Conservation (phyloP, 2,329 filamentous ascomycete species). For the Colletotrichum sp. region DNA sequence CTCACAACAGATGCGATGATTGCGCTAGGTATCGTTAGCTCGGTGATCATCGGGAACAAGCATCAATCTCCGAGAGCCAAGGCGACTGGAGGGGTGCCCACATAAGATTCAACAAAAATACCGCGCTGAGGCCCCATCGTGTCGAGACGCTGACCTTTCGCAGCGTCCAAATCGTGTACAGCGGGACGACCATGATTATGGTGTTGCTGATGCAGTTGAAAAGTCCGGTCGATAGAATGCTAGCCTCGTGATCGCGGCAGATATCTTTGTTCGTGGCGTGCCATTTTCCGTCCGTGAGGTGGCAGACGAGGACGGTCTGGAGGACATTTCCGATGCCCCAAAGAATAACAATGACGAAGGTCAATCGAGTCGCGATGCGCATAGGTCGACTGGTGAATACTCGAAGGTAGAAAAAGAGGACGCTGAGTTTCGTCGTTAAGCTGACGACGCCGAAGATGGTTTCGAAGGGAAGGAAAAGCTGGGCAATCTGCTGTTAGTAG, state of each 20-base stretch:
- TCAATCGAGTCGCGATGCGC: constrained; percentile 29
- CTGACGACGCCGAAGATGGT: constrained; percentile 39
- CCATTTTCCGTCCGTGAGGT: constrained; percentile 13
- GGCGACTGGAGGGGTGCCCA: constrained; percentile 15
- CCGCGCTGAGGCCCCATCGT: constrained; percentile 27
- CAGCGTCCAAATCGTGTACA: constrained; percentile 39
- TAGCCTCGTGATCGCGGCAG: constrained; percentile 39
- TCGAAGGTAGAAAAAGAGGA: constrained; percentile 47
- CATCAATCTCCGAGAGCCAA: not conserved
- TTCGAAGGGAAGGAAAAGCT: constrained; percentile 42
- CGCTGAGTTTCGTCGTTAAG: constrained; percentile 43
- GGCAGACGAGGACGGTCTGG: constrained; percentile 29
- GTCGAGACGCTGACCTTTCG: constrained; percentile 34
- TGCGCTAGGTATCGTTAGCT: constrained; percentile 17
- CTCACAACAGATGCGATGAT: constrained; percentile 28
- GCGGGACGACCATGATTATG: constrained; percentile 39
- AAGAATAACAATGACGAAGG: constrained; percentile 25
- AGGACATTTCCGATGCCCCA: constrained; percentile 29
- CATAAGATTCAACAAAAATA: constrained; percentile 33
- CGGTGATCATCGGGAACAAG: not conserved
- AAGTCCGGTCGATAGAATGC: constrained; percentile 42
- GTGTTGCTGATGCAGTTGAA: constrained; percentile 45
- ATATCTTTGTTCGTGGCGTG: constrained; percentile 29
- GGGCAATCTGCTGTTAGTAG: too few species aligned
- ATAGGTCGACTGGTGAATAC: constrained; percentile 38